phyloP scores from a whole-genome alignment of 192 early-diverging fungal species.

The Funneliformis geosporum region DNA sequence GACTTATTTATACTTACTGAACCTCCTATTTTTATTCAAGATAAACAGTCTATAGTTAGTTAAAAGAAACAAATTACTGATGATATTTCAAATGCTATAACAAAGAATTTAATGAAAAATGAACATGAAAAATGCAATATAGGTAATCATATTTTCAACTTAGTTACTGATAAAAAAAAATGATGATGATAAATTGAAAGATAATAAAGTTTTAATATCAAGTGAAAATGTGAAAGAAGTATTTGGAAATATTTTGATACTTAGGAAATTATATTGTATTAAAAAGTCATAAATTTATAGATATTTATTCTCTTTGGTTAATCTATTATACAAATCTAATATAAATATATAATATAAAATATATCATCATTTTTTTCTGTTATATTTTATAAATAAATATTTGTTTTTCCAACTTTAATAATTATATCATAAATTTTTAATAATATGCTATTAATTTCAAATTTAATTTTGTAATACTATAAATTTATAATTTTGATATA shows the following conservation, averaged over 20 bases:
- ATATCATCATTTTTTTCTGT: no score
- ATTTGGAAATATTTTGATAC: neutral
- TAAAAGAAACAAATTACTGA: neutral
- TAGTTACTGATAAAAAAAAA: neutral
- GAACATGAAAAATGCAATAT: conserved; percentile 19
- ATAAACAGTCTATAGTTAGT: neutral
- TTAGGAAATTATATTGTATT: conserved; percentile 1
- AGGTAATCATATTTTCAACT: neutral
- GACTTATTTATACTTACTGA: neutral
- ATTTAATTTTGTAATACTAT: no score
- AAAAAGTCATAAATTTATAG: no score
- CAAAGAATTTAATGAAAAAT: neutral
- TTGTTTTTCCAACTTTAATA: no score
- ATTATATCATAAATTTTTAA: no score
- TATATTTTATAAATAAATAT: no score
- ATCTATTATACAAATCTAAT: no score
- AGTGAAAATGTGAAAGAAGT: neutral
- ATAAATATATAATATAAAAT: no score
- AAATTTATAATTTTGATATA: no score
- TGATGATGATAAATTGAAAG: neutral
- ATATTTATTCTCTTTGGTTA: no score
- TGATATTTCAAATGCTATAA: neutral
- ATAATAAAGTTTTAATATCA: neutral
- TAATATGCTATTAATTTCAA: no score
- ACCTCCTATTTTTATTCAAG: neutral